phyloP scores from a whole-genome alignment of 164 flowering plant genomes.

The Cinnamomum chago region DNA sequence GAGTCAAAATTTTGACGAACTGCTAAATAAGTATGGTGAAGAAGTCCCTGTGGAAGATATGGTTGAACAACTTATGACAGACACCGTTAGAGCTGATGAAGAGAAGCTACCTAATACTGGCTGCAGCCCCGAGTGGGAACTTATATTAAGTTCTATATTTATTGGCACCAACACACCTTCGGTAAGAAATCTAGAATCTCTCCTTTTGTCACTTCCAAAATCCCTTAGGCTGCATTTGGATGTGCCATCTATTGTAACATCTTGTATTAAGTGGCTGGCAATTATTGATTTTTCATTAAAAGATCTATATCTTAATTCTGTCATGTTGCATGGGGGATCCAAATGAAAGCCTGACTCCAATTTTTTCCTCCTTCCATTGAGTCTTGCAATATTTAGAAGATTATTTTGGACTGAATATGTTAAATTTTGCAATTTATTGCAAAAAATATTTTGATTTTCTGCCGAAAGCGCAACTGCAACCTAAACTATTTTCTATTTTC shows the following conservation, averaged over 20 bases:
- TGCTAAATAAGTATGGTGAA: constrained; percentile 26
- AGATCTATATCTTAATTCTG: too few relatives aligned
- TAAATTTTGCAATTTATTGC: too few relatives aligned
- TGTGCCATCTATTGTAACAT: neutral
- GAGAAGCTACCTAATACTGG: constrained; percentile 43
- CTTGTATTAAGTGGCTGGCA: neutral
- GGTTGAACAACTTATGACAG: constrained; percentile 43
- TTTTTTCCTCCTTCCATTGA: too few relatives aligned
- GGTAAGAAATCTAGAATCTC: constrained; percentile 27
- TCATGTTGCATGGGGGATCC: too few relatives aligned
- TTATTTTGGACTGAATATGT: too few relatives aligned
- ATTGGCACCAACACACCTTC: constrained; percentile 46
- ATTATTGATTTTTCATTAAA: neutral
- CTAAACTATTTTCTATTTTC: too few relatives aligned
- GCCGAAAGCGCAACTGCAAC: too few relatives aligned
- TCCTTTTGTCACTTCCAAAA: neutral
- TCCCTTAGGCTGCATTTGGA: neutral
- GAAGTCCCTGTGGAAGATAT: constrained; percentile 31
- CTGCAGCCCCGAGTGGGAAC: constrained; percentile 39
- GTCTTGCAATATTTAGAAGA: too few relatives aligned
- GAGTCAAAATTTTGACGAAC: constrained; percentile 28
- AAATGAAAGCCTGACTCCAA: too few relatives aligned
- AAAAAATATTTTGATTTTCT: too few relatives aligned
- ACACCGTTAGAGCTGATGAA: constrained; percentile 41
- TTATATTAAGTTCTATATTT: constrained; percentile 43